These are phyloP conservation scores for Macrolepiota albuminosa DNA, from an alignment of 768 basidiomycete species.

Conservation along the genomic window DNA sequence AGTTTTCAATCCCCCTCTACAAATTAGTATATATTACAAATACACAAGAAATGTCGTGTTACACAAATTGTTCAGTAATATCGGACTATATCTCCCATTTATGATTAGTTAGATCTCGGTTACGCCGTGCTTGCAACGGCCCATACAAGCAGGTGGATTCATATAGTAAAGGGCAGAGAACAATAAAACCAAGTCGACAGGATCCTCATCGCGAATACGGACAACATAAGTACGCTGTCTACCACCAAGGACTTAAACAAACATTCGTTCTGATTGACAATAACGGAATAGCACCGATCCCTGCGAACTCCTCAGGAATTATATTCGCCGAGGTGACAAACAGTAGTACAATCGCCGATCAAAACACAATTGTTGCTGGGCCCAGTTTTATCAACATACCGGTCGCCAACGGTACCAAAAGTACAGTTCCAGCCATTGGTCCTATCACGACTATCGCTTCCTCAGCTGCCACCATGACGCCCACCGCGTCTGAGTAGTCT, in stretches of 20 bases:
- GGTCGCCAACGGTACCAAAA: constrained; percentile 3
- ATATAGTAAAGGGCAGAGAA: too few relatives aligned
- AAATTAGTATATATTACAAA: too few relatives aligned
- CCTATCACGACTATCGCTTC: constrained; percentile 4
- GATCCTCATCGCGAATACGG: too few relatives aligned
- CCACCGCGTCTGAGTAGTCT: neutral
- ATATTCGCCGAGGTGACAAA: constrained; percentile 11
- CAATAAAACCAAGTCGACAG: too few relatives aligned
- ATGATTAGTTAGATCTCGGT: too few relatives aligned
- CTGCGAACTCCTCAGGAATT: constrained; percentile 9
- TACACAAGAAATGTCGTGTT: too few relatives aligned
- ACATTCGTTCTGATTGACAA: constrained; percentile 9
- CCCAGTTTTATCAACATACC: constrained; percentile 11
- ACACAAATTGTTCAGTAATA: too few relatives aligned
- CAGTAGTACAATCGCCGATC: constrained; percentile 2
- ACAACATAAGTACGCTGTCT: constrained; percentile 26
- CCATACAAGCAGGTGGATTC: too few relatives aligned
- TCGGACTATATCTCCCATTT: too few relatives aligned
- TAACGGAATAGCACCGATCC: constrained; percentile 8
- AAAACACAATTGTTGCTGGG: constrained; percentile 10
- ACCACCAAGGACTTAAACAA: constrained; percentile 33
- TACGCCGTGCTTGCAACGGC: too few relatives aligned
- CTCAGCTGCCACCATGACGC: neutral
- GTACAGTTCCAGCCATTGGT: neutral
- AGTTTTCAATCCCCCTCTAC: too few relatives aligned